phyloP scores from a whole-genome alignment of 768 basidiomycete genomes.

The Brasilioporus rufonigricans region DNA sequence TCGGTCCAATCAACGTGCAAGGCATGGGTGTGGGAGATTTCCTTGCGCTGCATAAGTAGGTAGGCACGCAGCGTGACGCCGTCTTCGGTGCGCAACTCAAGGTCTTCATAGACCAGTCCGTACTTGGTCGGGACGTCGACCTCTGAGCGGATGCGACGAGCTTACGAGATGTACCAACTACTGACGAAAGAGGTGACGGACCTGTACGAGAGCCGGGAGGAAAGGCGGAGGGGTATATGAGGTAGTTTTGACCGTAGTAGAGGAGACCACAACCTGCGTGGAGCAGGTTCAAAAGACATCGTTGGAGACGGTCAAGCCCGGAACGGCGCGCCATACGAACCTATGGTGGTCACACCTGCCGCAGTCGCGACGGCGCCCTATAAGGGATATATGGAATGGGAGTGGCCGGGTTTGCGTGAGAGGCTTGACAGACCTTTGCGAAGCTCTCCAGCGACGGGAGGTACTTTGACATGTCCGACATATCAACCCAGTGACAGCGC shows the following conservation, averaged over 20 bases:
- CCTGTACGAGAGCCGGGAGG: constrained; percentile 79
- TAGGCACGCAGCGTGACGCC: too few species aligned
- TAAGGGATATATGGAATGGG: background rate
- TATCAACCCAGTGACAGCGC: background rate
- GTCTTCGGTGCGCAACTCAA: constrained; percentile 73
- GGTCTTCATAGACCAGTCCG: constrained; percentile 71
- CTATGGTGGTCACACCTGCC: constrained; percentile 52
- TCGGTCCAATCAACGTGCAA: constrained; percentile 35
- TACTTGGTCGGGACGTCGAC: constrained; percentile 70
- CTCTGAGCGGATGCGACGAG: too few species aligned
- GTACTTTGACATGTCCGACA: constrained; percentile 35
- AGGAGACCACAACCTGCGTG: too few species aligned
- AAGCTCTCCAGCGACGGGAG: constrained; percentile 44
- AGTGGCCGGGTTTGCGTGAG: too few species aligned
- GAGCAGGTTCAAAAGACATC: too few species aligned
- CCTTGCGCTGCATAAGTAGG: too few species aligned
- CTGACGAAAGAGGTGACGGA: constrained; percentile 30
- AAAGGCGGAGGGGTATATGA: constrained; percentile 84
- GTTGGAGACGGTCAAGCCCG: too few species aligned
- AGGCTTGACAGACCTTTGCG: constrained; percentile 36
- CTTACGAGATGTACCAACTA: too few species aligned
- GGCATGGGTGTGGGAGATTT: constrained; percentile 38
- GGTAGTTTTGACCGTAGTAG: too few species aligned
- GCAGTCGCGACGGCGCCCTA: constrained; percentile 57
- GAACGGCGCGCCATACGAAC: too few species aligned